Base-by-base conservation (phyloP, 495 filamentous ascomycete genomes). In the Tuber microsphaerosporum region DNA sequence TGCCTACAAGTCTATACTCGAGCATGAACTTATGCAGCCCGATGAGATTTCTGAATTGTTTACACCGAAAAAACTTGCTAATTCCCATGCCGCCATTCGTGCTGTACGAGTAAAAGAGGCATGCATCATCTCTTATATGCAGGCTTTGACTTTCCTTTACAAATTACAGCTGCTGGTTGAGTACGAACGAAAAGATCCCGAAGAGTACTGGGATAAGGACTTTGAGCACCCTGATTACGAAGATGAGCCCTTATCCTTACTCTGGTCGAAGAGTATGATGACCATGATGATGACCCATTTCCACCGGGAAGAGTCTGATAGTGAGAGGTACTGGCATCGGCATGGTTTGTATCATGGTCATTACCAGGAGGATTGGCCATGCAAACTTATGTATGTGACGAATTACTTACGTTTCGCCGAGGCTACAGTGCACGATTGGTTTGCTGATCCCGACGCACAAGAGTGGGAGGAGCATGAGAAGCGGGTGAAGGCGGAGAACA, bases 261-360 rank as follows among this genome's bases (percentile, higher is more conserved):
- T 65, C 56, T 65, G 56, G 56, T 65, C 56, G 56, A 65, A 65
- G 34, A 34, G 56, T 19, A 65, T 65, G 56, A 65, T 65, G 56
- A 65, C 56, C 56, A 65, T 65, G 56, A 34, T 65, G 56, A 65
- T 65, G 56, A 65, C 56, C 56, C 56, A 65, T 65, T 65, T 65
- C 26, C 56, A 65, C 12, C 56, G 56, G 14, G 56, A 65, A 34
- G 56, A 65, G 14, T 65, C 56, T 34, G 56, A 65, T 34, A 65
- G 26, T 34, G 56, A 65, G 56, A 65, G 56, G 31, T 65, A 65
- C 56, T 34, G 56, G 56, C 56, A 65, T 65, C 56, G 56, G 16
- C 26, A 65, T 34, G 56, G 56, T 31, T 65, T 65, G 26, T 65
- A 65, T 3, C 56, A 65, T 65, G 56, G 56, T 8, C 56, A 65